A percentile compares a stretch with the other conserved stretches of the same genome.
Evolutionary conservation across 2,329 filamentous ascomycete species (phyloP).

Genomic region (Diaporthe helianthi): DNA sequence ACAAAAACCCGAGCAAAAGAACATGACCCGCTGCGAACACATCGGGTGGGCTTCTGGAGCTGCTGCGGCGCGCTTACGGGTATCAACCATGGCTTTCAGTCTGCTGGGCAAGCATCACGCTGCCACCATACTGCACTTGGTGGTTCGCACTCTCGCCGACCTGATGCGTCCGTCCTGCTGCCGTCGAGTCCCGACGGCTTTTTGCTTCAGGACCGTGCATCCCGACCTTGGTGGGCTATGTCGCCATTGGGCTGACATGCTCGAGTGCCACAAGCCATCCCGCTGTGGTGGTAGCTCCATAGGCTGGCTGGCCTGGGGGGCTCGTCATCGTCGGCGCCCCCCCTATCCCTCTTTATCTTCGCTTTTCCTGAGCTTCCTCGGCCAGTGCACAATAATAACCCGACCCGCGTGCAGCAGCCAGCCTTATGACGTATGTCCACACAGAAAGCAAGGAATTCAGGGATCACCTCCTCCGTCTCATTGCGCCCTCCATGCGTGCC

Average conservation of each 20-base stretch:
- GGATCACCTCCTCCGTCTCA: conserved; percentile 19
- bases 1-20: background rate
- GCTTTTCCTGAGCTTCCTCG: background rate
- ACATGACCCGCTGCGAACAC: background rate
- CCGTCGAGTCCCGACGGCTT: conserved; percentile 2
- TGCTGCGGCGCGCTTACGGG: conserved; percentile 4
- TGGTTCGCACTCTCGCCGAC: background rate
- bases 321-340: conserved; percentile 6
- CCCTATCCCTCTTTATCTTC: conserved; percentile 9
- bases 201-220: conserved; percentile 14
- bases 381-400: conserved; percentile 21
- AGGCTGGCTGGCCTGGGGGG: conserved; percentile 14
- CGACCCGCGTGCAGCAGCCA: conserved; percentile 26
- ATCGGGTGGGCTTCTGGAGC: background rate
- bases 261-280: conserved; percentile 22
- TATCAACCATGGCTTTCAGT: background rate
- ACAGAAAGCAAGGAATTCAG: conserved; percentile 28
- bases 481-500: conserved; percentile 16
- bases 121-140: background rate
- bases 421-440: conserved; percentile 28
- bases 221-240: background rate
- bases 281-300: conserved; percentile 13
- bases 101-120: background rate
- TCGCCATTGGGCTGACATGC: conserved; percentile 24
- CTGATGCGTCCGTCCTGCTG: background rate